Percentiles rank a stretch among this genome's conserved stretches.
Conservation (phyloP, 176 grass and related monocot species). For the maize (Zea mays) region DNA sequence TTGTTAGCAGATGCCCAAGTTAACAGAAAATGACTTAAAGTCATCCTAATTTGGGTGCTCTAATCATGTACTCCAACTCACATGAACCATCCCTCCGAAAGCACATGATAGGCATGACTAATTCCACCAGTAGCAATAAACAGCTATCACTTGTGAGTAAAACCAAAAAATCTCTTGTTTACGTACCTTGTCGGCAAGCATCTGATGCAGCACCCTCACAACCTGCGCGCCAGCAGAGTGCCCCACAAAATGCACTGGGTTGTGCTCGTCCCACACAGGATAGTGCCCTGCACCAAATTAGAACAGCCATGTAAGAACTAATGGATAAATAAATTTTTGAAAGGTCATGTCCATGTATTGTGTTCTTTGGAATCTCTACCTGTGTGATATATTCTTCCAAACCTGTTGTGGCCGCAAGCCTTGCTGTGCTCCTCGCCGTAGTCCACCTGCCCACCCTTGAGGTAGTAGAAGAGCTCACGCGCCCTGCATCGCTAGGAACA, state of each 20-base stretch:
- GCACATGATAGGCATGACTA: constrained; percentile 51
- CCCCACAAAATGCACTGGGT: constrained; percentile 94
- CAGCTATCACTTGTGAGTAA: not conserved
- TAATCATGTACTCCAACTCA: constrained; percentile 28
- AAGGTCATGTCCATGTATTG: not conserved
- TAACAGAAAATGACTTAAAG: constrained; percentile 31
- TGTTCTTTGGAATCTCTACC: constrained; percentile 44
- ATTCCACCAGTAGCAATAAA: constrained; percentile 8
- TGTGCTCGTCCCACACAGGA: constrained; percentile 72
- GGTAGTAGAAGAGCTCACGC: constrained; percentile 95
- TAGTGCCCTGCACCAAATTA: constrained; percentile 71
- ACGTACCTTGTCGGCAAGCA: constrained; percentile 92
- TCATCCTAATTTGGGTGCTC: constrained; percentile 25
- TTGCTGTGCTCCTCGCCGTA: constrained; percentile 90
- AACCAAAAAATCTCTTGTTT: constrained; percentile 28
- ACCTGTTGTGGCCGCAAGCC: constrained; percentile 65
- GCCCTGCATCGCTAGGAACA: constrained; percentile 57
- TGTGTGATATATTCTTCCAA: constrained; percentile 72
- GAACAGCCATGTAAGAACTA: constrained; percentile 19
- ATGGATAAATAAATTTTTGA: not conserved
- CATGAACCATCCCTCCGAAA: constrained; percentile 39
- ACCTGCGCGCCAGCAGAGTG: constrained; percentile 94
- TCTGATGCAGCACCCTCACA: constrained; percentile 85
- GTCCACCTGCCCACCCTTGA: constrained; percentile 93
- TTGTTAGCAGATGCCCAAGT: constrained; percentile 16